Evolutionary conservation across 257 asterid species (phyloP), one percentile per base, ranked within the genome.

Genomic region (Solanum piurae): DNA sequence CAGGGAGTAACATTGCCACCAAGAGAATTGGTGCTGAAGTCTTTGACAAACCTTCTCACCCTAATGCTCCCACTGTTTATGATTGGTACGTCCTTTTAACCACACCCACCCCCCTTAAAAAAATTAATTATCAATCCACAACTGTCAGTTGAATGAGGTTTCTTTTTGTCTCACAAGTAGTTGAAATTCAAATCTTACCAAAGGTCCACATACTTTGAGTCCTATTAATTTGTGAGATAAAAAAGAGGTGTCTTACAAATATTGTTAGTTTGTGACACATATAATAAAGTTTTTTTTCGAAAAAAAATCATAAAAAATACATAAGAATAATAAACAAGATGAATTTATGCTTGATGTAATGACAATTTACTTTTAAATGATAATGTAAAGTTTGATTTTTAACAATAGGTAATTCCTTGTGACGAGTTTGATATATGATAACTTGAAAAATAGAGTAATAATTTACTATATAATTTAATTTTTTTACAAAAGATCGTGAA

Each of bases 51-150:
- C 98, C 99, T 3, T 92, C 80, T 76, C 66, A 91, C 64, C 94
- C 99, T 4, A 95, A 97, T 90, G 89, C 99, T 62, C 99, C 99
- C 2, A 94, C 98, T 62, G 98, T 96, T 87, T 97, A 97, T 83
- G 99, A 97, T 94, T 97, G 99, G 99, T 97, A 21, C 11, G n/a
- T 3, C 5, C 9, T 2, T 6, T 52, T 52, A 46, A 12, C 21
- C 62, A 3, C 16, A 1, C 46, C 12, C 46, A 5, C 20, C 21
- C 23, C 21, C 20, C 62, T 4, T 0, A 49, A 5, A 49, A 1
- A 3, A 44, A 4, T 18, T 0, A 52, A 52, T 52, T 1, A 52
- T 52, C 1, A 52, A 52, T 52, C 0, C 1, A 0, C 18, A 52
- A 52, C 2, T 52, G 66, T 58, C 2, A 7, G 3, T 10, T n/a